These are phyloP conservation scores for Stentor coeruleus DNA, from an alignment of 73 alveolate genomes.

Conservation along the genomic window DNA sequence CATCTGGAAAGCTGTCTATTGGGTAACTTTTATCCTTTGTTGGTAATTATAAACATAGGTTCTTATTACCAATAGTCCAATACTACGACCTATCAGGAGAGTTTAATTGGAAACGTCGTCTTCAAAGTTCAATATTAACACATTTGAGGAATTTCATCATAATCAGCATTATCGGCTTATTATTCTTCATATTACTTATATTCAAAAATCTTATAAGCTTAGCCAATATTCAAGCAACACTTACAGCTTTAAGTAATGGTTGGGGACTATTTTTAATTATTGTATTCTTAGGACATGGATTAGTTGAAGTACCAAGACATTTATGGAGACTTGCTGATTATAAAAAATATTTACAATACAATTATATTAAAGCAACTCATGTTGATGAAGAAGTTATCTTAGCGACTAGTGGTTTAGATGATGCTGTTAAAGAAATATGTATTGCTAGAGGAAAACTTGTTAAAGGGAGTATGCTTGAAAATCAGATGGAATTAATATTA, in stretches of 20 bases:
- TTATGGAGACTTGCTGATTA: conserved; percentile 1
- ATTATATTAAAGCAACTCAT: too few species aligned
- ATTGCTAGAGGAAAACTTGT: neutral
- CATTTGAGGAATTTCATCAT: neutral
- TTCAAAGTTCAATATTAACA: neutral
- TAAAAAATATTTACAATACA: neutral
- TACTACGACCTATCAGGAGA: neutral
- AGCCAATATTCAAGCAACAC: neutral
- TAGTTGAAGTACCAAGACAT: conserved; percentile 25
- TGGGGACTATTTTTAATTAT: conserved; percentile 20
- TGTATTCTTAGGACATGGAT: conserved; percentile 19
- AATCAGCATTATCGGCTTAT: neutral
- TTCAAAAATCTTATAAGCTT: too few species aligned
- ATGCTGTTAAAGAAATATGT: neutral
- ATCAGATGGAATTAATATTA: neutral
- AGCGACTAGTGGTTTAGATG: neutral
- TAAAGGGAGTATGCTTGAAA: neutral
- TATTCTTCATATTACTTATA: too few species aligned
- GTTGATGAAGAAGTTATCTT: neutral
- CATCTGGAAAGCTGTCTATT: neutral
- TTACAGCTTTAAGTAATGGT: conserved; percentile 8
- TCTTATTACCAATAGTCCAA: neutral
- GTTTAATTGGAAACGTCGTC: neutral
- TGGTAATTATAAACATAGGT: too few species aligned
- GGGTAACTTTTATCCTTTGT: neutral